phyloP scores from a whole-genome alignment of 768 basidiomycete species.

The Podaxis pistillaris region DNA sequence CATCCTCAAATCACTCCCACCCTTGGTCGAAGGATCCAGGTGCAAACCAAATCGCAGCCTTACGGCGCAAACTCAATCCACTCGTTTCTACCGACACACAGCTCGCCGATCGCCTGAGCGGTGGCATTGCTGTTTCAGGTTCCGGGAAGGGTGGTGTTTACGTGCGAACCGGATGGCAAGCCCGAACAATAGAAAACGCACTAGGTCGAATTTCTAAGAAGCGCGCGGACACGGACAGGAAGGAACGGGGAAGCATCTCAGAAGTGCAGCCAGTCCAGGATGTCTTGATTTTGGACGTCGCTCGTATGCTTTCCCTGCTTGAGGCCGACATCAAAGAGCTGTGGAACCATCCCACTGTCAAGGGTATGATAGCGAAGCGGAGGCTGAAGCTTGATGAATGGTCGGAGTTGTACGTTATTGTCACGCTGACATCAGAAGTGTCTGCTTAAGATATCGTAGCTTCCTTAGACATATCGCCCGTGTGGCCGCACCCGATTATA shows the following conservation, averaged over 20 bases:
- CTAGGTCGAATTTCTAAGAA: conserved; percentile 37
- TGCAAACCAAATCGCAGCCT: conserved; percentile 45
- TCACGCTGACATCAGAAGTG: background rate
- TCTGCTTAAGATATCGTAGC: conserved; percentile 34
- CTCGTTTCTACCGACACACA: conserved; percentile 60
- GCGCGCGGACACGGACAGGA: conserved; percentile 27
- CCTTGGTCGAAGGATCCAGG: conserved; percentile 26
- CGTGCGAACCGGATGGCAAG: conserved; percentile 82
- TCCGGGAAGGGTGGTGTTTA: conserved; percentile 76
- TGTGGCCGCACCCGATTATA: conserved; percentile 64
- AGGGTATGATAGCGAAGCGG: conserved; percentile 62
- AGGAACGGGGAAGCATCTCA: conserved; percentile 32
- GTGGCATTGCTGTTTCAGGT: conserved; percentile 68
- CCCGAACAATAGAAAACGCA: conserved; percentile 58
- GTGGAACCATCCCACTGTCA: conserved; percentile 73
- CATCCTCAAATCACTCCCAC: conserved; percentile 26
- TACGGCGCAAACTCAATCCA: conserved; percentile 59
- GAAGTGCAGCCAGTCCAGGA: conserved; percentile 43
- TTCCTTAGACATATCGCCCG: conserved; percentile 75
- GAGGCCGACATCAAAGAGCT: conserved; percentile 68
- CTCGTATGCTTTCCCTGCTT: conserved; percentile 52
- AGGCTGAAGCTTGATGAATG: conserved; percentile 82
- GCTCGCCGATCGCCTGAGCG: conserved; percentile 71
- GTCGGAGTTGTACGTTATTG: conserved; percentile 75
- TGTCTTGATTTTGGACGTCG: conserved; percentile 58